Base-by-base conservation (phyloP, 257 asterid species). In the Thymus quinquecostatus region DNA sequence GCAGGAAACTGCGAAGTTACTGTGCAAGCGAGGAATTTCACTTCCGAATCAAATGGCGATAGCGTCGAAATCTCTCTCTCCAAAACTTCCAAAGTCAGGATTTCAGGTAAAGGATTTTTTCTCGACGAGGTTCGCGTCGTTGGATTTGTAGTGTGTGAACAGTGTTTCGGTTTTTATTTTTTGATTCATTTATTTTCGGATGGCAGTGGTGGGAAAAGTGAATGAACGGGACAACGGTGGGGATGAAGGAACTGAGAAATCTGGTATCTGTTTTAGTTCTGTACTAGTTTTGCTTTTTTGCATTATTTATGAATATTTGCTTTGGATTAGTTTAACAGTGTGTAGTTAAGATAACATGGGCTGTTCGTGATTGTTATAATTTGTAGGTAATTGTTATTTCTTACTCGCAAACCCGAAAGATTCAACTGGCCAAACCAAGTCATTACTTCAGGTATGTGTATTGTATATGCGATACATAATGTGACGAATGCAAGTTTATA, bases 381-480 rank as follows among this genome's bases (percentile, higher is more conserved):
- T 4, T 60, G 59, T 66, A 94, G 98, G 90, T 67, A 77, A 78
- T 53, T 80, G 72, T 71, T 71, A 76, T 74, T 86, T 89, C 60
- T 82, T 85, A 83, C 90, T 89, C n/a, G 85, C 90, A 53, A 89
- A 89, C 78, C 96, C 98, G 4, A 91, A 83, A 66, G 89, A 87
- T 70, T 74, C 84, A 6, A 90, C 79, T 51, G 86, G 59, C 30
- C 60, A 64, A 55, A 82, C 92, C 74, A 85, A 82, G 84, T 74
- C 80, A 63, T 85, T 87, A 6, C 85, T 94, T 48, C 83, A 91
- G 98, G 98, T 94, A 79, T 57, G 38, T 68, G 44, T 51, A 29
- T 28, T 63, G 8, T 27, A 38, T 33, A 10, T 21, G 56, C 44
- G 21, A 21, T 21, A 21, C 21, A 21, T 21, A 21, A 21, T 21